phyloP scores from a whole-genome alignment of 805 yeast genomes.

The Hanseniaspora mollemarum region DNA sequence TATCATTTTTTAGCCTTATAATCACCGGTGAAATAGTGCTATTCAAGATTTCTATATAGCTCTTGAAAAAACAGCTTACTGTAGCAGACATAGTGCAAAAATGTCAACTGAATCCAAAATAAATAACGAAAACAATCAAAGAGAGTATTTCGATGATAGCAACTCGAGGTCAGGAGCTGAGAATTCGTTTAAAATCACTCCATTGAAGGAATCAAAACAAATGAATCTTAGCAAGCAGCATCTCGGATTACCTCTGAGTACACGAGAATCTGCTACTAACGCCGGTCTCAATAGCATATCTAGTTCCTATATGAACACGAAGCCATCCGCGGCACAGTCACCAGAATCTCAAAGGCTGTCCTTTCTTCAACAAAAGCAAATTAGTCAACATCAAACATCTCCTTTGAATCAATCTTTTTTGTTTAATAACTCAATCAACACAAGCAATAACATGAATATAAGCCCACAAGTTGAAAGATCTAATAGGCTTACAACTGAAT shows the following conservation, averaged over 20 bases:
- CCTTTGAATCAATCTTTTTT: slow-evolving; percentile 6
- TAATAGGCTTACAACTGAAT: slow-evolving; percentile 25
- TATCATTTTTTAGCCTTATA: too few relatives aligned
- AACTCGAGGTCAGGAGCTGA: background rate
- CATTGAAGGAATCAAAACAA: background rate
- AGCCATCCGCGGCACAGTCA: background rate
- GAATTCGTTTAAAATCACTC: background rate
- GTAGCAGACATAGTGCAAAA: too few relatives aligned
- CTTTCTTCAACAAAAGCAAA: slow-evolving; percentile 9
- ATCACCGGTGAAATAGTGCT: too few relatives aligned
- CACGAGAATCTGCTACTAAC: background rate
- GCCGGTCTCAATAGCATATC: background rate
- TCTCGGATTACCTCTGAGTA: background rate
- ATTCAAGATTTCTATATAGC: too few relatives aligned
- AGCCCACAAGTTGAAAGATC: slow-evolving; percentile 24
- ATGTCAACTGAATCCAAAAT: background rate
- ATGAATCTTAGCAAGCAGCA: background rate
- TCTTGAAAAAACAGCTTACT: too few relatives aligned
- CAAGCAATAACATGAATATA: slow-evolving; percentile 20
- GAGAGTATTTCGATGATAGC: background rate
- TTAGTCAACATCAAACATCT: slow-evolving; percentile 2
- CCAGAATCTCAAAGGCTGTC: slow-evolving; percentile 13
- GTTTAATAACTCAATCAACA: slow-evolving; percentile 12
- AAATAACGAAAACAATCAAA: background rate
- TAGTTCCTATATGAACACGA: background rate